Evolutionary conservation across 108 stramenopile genomes (phyloP), one percentile per base, ranked within the genome.

Genomic region (Nitzschia sp.): DNA sequence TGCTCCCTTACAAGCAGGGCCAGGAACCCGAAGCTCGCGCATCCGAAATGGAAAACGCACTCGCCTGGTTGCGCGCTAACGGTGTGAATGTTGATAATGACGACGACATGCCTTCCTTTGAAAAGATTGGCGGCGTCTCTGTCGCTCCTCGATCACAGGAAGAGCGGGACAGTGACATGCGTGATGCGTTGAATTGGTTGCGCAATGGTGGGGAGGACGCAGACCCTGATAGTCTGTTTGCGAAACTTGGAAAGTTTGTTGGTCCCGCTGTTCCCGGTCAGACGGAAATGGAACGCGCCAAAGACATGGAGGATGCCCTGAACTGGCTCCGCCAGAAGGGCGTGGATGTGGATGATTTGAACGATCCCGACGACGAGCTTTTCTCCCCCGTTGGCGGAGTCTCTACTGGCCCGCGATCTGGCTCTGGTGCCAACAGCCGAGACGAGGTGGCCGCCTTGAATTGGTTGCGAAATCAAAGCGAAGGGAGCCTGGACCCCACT

Each of bases 221-320:
- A 13, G 70, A 76, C 26, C 66, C 66, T 17, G 55, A 65, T 23
- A 56, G 53, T 45, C 21, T 38, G 19, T 75, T 75, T 47, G 26
- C 65, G 2, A 75, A 67, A 58, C 36, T 75, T 29, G 73, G 67
- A 19, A 31, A 29, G n/a, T 67, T 68, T 29, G n/a, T 75, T 17
- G 58, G 44, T 28, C 58, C 66, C 1, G 48, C 17, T 28, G 41
- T 48, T 13, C 46, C 56, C 29, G 59, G 64, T 11, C 57, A 75
- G 45, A 26, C 27, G 3, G 36, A 68, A 28, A 19, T 58, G 29
- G 66, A 75, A 9, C 62, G 73, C 19, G 73, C 73, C 17, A 75
- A 41, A 8, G 79, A 66, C 27, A 74, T 80, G 73, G 79, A 80
- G 29, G 68, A 73, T 58, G 73, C 73, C 6, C 41, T 74, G 45